phyloP scores from a whole-genome alignment of 139 green algal species.

The Chlorella sp. region DNA sequence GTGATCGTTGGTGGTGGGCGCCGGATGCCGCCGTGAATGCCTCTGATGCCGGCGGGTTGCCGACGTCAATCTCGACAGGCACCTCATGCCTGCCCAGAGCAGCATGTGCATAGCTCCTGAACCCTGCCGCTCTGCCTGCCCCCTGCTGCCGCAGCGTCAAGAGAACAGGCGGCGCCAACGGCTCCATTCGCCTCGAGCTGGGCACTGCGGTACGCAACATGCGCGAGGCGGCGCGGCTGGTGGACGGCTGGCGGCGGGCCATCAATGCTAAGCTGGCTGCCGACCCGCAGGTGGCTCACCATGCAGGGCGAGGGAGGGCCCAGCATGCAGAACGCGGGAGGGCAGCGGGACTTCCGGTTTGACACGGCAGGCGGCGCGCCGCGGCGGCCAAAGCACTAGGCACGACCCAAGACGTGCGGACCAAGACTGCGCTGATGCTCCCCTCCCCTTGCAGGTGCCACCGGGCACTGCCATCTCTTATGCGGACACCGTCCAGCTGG shows the following conservation, averaged over 20 bases:
- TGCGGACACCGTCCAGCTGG: not conserved
- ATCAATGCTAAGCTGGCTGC: not conserved
- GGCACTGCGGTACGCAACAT: not conserved
- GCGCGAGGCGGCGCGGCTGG: not conserved
- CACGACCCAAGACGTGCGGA: too few relatives aligned
- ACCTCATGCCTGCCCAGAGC: not conserved
- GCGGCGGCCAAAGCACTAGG: too few relatives aligned
- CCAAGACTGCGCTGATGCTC: too few relatives aligned
- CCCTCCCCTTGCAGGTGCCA: not conserved
- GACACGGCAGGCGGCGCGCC: too few relatives aligned
- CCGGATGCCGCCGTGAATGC: too few relatives aligned
- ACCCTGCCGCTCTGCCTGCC: not conserved
- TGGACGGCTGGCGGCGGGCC: not conserved
- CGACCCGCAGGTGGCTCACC: not conserved
- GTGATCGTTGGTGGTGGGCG: too few relatives aligned
- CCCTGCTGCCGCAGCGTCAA: not conserved
- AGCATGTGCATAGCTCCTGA: not conserved
- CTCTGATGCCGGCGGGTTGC: too few relatives aligned
- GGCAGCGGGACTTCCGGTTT: too few relatives aligned
- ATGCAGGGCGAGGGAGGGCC: too few relatives aligned
- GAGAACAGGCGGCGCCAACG: not conserved
- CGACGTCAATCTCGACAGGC: too few relatives aligned
- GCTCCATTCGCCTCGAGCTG: not conserved
- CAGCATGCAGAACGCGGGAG: too few relatives aligned
- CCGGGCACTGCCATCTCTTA: not conserved